A percentile compares a stretch with the other conserved stretches of the same genome.
Conservation (phyloP, 129 eudicot species). For the Calendula officinalis region DNA sequence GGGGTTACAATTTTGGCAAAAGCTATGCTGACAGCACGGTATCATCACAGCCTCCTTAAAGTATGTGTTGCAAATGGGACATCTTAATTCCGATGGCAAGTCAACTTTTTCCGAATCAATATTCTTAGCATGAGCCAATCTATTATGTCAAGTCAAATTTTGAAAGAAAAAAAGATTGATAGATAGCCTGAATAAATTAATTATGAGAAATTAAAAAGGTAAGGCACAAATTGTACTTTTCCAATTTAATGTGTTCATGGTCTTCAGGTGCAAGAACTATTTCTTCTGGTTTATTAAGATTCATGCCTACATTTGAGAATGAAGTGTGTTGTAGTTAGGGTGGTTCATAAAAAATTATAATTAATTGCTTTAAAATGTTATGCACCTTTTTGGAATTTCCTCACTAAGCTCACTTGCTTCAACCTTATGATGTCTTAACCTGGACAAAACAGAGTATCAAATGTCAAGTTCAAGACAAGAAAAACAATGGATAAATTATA, state of each 20-base stretch:
- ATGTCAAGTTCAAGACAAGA: constrained; percentile 10
- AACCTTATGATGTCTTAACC: constrained; percentile 43
- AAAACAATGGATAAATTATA: constrained; percentile 13
- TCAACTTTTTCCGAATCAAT: constrained; percentile 41
- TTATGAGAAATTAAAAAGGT: constrained; percentile 1
- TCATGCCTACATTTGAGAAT: constrained; percentile 27
- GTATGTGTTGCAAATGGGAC: constrained; percentile 61
- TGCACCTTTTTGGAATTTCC: constrained; percentile 54
- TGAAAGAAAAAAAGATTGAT: constrained; percentile 14
- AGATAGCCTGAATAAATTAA: not conserved
- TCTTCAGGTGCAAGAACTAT: constrained; percentile 31
- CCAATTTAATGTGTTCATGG: constrained; percentile 43
- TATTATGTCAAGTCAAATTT: constrained; percentile 26
- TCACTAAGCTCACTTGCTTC: constrained; percentile 45
- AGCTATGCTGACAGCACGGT: constrained; percentile 98
- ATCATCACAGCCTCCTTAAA: constrained; percentile 96
- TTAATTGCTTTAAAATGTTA: too few relatives aligned
- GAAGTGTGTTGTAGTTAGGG: too few relatives aligned
- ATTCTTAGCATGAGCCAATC: constrained; percentile 32
- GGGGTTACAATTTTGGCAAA: constrained; percentile 76
- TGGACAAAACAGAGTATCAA: constrained; percentile 30
- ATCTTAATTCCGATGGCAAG: constrained; percentile 74
- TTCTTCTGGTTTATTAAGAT: constrained; percentile 35
- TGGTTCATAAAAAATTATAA: too few relatives aligned
- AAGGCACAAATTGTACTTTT: constrained; percentile 38